A percentile compares a stretch with the other conserved stretches of the same genome.
These are phyloP conservation scores for Hymenoscyphus salicellus DNA, from an alignment of 2,329 filamentous ascomycete species.

Conservation along the genomic window DNA sequence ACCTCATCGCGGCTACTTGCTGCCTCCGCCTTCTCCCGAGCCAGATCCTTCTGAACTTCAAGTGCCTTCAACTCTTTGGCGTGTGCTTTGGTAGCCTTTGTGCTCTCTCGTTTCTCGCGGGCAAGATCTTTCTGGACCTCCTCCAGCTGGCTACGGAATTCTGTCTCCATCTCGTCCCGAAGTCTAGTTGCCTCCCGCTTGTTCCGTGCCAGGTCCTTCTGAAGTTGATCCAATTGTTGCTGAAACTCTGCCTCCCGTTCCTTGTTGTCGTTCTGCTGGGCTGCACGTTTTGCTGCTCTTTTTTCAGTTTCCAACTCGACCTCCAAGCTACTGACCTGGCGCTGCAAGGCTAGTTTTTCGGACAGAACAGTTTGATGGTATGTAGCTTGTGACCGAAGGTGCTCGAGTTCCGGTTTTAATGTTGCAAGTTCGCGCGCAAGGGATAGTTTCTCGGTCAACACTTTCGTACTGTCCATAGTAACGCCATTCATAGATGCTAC, in stretches of 20 bases:
- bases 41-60: constrained; percentile 28
- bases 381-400: constrained; percentile 55
- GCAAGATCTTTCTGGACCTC: constrained; percentile 29
- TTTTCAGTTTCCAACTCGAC: constrained; percentile 82
- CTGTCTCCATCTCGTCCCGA: constrained; percentile 37
- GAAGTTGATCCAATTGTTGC: constrained; percentile 39
- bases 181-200: constrained; percentile 37
- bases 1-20: background rate
- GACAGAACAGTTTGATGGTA: constrained; percentile 66
- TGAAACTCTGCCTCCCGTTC: constrained; percentile 42
- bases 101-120: constrained; percentile 49
- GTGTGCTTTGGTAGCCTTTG: constrained; percentile 31
- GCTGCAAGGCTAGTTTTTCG: constrained; percentile 77
- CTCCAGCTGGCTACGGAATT: background rate
- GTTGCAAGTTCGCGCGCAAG: constrained; percentile 57
- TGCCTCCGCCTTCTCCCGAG: constrained; percentile 48
- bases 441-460: constrained; percentile 63
- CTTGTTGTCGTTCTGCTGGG: constrained; percentile 42
- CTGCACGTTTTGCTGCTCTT: constrained; percentile 59
- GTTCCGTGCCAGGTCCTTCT: constrained; percentile 40
- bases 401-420: constrained; percentile 60
- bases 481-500: constrained; percentile 64
- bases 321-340: constrained; percentile 72
- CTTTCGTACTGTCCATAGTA: constrained; percentile 66
- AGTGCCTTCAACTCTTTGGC: constrained; percentile 53